Conservation (phyloP, 495 filamentous ascomycete genomes). For the Sabuloglossum arenarium region DNA sequence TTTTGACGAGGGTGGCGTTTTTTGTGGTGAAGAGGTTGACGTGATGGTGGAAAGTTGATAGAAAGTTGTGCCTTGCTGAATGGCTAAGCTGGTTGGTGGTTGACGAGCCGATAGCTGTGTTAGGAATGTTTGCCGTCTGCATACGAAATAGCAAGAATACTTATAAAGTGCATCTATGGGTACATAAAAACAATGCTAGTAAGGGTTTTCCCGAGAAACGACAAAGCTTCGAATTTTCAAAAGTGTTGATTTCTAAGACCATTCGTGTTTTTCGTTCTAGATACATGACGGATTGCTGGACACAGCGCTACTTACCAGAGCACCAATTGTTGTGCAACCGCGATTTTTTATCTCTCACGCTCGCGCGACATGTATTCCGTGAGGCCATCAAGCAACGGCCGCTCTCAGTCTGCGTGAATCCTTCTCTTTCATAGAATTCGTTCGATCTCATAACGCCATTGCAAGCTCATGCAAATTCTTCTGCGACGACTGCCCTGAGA, state of each 20-base stretch:
- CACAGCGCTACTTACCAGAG: neutral
- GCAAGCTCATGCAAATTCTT: neutral
- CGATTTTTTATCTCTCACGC: neutral
- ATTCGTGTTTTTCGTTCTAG: neutral
- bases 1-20: too few relatives aligned
- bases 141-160: too few relatives aligned
- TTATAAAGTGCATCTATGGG: too few relatives aligned
- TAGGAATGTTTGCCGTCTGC: too few relatives aligned
- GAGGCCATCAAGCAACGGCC: neutral
- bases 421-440: neutral
- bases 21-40: neutral
- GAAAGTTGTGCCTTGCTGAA: neutral
- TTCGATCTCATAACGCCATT: slow-evolving; percentile 1
- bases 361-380: neutral
- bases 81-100: too few relatives aligned
- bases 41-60: neutral
- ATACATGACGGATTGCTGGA: neutral
- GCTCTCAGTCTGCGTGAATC: neutral
- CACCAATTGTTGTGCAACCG: neutral
- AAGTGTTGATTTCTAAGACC: neutral
- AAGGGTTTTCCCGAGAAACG: too few relatives aligned
- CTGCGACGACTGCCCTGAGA: neutral
- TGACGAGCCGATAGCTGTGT: too few relatives aligned
- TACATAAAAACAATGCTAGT: too few relatives aligned
- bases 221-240: neutral